Percentiles rank a stretch among this genome's conserved stretches.
These are phyloP conservation scores for Dactylellina leptospora DNA, from an alignment of 2,329 filamentous ascomycete genomes.

Conservation along the genomic window DNA sequence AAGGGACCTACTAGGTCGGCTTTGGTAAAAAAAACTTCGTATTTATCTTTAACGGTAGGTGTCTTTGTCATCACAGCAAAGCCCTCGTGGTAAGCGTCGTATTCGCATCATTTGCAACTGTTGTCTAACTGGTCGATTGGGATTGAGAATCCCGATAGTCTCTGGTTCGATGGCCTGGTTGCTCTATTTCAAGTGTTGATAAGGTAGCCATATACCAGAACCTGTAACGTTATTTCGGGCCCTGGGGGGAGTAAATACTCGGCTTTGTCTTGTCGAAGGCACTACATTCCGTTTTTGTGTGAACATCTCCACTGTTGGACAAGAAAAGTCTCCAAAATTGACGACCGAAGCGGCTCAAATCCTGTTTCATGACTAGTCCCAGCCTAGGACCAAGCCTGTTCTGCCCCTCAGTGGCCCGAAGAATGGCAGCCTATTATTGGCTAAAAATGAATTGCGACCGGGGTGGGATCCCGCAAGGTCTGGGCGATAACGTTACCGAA, in stretches of 20 bases:
- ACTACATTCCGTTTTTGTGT: too few species aligned
- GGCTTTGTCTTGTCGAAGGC: too few species aligned
- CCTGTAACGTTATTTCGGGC: background rate
- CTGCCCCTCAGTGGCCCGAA: background rate
- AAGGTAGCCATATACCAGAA: background rate
- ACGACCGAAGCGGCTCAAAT: conserved; percentile 14
- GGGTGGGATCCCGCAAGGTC: conserved; percentile 10
- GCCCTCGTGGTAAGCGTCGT: too few species aligned
- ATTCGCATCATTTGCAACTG: too few species aligned
- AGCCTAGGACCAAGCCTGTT: background rate
- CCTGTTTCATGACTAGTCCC: conserved; percentile 24
- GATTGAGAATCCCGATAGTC: too few species aligned
- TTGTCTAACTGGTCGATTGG: too few species aligned
- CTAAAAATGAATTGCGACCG: background rate
- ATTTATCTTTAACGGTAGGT: too few species aligned
- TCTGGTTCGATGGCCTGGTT: too few species aligned
- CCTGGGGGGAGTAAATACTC: background rate
- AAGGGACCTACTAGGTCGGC: too few species aligned
- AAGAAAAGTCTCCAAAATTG: background rate
- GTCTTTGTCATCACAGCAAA: too few species aligned
- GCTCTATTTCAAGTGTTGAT: background rate
- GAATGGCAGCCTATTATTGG: conserved; percentile 14
- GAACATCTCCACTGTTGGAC: too few species aligned
- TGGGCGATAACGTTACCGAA: conserved; percentile 43
- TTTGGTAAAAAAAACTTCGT: too few species aligned